Evolutionary conservation across 2,329 filamentous ascomycete genomes (phyloP).

Genomic region (Fusarium caatingaense): DNA sequence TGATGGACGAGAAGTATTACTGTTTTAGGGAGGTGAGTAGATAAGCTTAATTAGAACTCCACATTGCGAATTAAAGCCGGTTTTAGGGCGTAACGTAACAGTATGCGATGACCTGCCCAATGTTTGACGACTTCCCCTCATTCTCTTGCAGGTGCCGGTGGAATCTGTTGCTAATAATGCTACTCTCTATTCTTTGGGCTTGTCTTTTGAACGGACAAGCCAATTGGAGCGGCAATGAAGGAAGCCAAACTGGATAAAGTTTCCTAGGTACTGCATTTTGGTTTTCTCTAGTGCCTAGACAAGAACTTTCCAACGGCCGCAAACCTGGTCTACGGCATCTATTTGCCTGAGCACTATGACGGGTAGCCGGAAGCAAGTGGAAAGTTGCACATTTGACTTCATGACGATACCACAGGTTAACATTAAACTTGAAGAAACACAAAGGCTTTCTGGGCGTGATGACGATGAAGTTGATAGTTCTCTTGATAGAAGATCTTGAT

Average conservation of each 20-base stretch:
- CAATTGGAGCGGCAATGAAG: not conserved
- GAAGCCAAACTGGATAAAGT: not conserved
- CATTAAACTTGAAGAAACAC: not conserved
- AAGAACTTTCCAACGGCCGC: not conserved
- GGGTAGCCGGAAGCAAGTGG: not conserved
- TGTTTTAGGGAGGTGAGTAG: constrained; percentile 12
- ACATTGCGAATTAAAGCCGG: not conserved
- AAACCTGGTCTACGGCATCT: not conserved
- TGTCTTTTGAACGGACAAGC: no score
- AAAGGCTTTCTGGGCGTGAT: fast-evolving
- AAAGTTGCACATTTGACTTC: not conserved
- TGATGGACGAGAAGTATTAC: not conserved
- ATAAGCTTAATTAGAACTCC: constrained; percentile 21
- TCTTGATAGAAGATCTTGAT: not conserved
- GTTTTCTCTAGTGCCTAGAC: not conserved
- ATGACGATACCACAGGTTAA: not conserved
- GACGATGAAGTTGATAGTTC: not conserved
- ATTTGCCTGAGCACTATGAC: not conserved
- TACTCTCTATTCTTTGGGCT: not conserved
- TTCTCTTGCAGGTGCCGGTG: not conserved
- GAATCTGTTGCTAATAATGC: not conserved
- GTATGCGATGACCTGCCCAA: not conserved
- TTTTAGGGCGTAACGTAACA: not conserved
- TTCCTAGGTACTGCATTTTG: not conserved
- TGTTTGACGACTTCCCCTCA: not conserved